Percentiles rank a stretch among this genome's conserved stretches.
These are phyloP conservation scores for Trichosporon coremiiforme DNA, from an alignment of 1,284 basidiomycete species.

Conservation along the genomic window DNA sequence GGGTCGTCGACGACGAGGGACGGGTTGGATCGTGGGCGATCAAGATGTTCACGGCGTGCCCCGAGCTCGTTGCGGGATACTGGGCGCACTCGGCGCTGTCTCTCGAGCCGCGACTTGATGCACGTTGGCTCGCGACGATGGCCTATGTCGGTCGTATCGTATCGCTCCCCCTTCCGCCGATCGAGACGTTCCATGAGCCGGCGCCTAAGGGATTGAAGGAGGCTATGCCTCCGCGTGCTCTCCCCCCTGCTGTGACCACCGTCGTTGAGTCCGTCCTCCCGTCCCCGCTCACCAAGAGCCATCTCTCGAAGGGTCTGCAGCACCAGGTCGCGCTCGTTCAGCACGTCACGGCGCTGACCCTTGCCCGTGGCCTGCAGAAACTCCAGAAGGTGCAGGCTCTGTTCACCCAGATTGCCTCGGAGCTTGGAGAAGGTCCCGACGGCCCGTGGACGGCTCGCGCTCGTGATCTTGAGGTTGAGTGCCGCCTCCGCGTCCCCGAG, in stretches of 20 bases:
- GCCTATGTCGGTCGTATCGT: conserved; percentile 76
- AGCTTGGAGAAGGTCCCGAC: conserved; percentile 61
- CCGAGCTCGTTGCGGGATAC: conserved; percentile 80
- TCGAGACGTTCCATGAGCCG: conserved; percentile 62
- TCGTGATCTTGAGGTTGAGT: conserved; percentile 71
- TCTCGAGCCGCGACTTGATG: conserved; percentile 81
- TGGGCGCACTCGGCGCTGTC: conserved; percentile 74
- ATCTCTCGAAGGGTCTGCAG: conserved; percentile 78
- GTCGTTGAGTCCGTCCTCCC: conserved; percentile 78
- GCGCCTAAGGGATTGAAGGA: conserved; percentile 40
- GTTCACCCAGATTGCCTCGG: conserved; percentile 62
- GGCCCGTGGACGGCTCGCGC: conserved; percentile 70
- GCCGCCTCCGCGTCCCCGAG: conserved; percentile 75
- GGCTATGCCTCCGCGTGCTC: conserved; percentile 62
- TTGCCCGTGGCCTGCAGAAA: conserved; percentile 73
- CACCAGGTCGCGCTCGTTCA: conserved; percentile 72
- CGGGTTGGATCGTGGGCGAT: conserved; percentile 76
- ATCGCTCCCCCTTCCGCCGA: conserved; percentile 69
- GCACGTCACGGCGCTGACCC: conserved; percentile 73
- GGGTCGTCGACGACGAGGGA: conserved; percentile 79
- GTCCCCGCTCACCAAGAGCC: conserved; percentile 66
- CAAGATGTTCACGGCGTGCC: conserved; percentile 75
- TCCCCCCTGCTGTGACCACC: conserved; percentile 69
- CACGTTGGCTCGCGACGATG: conserved; percentile 86
- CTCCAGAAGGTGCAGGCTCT: conserved; percentile 63